Evolutionary conservation across 805 yeast genomes (phyloP).

Genomic region (Wickerhamiella musiphila): DNA sequence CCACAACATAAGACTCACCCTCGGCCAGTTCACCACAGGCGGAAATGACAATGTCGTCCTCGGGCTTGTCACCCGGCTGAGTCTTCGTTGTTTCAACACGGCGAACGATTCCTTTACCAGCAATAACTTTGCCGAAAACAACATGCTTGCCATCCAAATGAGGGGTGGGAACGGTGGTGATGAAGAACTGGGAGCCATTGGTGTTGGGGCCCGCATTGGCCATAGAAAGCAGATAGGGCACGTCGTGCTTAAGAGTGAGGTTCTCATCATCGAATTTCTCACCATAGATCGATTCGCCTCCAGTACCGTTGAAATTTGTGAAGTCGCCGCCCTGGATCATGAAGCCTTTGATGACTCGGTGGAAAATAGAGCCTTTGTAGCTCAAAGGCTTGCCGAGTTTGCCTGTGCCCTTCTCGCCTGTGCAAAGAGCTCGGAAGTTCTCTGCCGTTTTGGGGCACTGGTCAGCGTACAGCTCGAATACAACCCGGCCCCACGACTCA

Average conservation of each 20-base stretch:
- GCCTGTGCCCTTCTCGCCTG: slow-evolving; percentile 69
- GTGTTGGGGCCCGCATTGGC: slow-evolving; percentile 94
- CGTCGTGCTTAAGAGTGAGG: slow-evolving; percentile 56
- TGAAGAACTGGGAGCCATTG: slow-evolving; percentile 89
- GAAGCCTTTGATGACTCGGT: slow-evolving; percentile 68
- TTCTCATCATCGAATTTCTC: slow-evolving; percentile 84
- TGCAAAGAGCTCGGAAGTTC: slow-evolving; percentile 73
- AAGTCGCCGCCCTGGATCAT: slow-evolving; percentile 52
- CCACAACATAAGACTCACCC: slow-evolving; percentile 29
- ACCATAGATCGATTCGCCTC: slow-evolving; percentile 72
- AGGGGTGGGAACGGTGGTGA: slow-evolving; percentile 85
- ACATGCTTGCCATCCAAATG: slow-evolving; percentile 93
- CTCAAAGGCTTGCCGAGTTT: slow-evolving; percentile 44
- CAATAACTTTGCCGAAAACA: slow-evolving; percentile 83
- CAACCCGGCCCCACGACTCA: slow-evolving; percentile 56
- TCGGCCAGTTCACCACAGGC: slow-evolving; percentile 71
- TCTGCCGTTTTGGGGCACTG: slow-evolving; percentile 80
- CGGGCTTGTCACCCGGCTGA: slow-evolving; percentile 53
- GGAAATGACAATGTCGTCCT: slow-evolving; percentile 46
- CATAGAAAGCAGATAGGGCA: slow-evolving; percentile 84
- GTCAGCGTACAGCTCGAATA: slow-evolving; percentile 42
- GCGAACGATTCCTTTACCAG: slow-evolving; percentile 67
- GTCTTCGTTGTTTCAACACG: slow-evolving; percentile 57
- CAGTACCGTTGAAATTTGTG: slow-evolving; percentile 51
- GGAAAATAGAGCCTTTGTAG: slow-evolving; percentile 81